These are phyloP conservation scores for Thoreauomyces humboldtii DNA, from an alignment of 192 early-diverging fungal genomes.

Conservation along the genomic window DNA sequence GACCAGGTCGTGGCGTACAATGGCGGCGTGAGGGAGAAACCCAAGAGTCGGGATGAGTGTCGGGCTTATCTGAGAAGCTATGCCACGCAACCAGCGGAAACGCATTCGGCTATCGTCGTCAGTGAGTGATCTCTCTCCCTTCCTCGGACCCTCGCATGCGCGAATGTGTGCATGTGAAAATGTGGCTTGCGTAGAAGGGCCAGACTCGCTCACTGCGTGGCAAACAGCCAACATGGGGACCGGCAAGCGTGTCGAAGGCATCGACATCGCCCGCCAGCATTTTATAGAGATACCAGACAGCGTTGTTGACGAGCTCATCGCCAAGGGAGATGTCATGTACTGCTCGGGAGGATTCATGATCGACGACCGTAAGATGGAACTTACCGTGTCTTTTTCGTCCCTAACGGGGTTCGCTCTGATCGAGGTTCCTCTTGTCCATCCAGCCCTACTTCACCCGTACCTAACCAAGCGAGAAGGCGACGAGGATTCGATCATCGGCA, in stretches of 20 bases:
- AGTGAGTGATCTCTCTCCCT: conserved; percentile 6
- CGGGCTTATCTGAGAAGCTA: conserved; percentile 40
- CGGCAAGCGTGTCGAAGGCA: conserved; percentile 28
- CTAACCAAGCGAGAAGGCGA: conserved; percentile 42
- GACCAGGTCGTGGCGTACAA: conserved; percentile 49
- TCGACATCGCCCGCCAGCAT: conserved; percentile 44
- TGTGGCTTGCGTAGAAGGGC: no score
- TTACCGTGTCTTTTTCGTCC: conserved; percentile 11
- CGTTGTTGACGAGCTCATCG: conserved; percentile 43
- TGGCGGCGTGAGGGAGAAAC: conserved; percentile 50
- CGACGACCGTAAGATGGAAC: conserved; percentile 40
- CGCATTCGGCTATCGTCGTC: conserved; percentile 44
- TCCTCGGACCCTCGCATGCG: no score
- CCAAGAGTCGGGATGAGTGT: conserved; percentile 32
- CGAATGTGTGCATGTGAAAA: no score
- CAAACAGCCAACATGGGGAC: conserved; percentile 36
- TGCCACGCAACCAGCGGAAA: conserved; percentile 32
- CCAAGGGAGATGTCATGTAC: conserved; percentile 43
- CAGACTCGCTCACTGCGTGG: no score
- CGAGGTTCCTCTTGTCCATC: no score
- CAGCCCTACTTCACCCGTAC: conserved; percentile 33
- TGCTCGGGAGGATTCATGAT: conserved; percentile 53
- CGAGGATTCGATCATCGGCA: conserved; percentile 49
- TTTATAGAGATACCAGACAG: conserved; percentile 36
- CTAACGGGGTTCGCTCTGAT: no score